These are phyloP conservation scores for Allium fistulosum DNA, from an alignment of 106 monocot species.

Conservation along the genomic window DNA sequence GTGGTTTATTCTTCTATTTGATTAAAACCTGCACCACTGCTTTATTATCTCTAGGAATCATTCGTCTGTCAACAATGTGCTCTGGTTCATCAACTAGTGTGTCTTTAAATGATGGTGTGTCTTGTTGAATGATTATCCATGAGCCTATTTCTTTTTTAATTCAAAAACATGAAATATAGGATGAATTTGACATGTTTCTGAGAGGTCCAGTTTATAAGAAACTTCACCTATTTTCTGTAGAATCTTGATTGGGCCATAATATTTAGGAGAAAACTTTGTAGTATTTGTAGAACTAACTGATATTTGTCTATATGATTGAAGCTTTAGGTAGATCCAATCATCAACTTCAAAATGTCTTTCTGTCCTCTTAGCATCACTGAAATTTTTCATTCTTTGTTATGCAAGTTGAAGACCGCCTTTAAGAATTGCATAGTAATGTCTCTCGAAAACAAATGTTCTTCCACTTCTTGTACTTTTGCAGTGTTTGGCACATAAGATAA, in stretches of 20 bases:
- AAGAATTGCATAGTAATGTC: not conserved
- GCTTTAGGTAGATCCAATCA: conserved; percentile 7
- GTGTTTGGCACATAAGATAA: not conserved
- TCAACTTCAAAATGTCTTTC: not conserved
- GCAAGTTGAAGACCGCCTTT: not conserved
- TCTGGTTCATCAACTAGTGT: too few species aligned
- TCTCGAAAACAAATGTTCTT: not conserved
- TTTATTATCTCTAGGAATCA: too few species aligned
- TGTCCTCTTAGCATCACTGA: not conserved
- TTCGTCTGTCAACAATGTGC: too few species aligned
- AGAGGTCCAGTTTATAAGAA: not conserved
- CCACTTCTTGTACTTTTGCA: not conserved
- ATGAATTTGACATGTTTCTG: too few species aligned
- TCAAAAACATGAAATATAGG: too few species aligned
- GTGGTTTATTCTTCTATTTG: too few species aligned
- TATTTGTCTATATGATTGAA: conserved; percentile 11
- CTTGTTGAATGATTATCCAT: too few species aligned
- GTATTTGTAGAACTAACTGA: not conserved
- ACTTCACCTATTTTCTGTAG: not conserved
- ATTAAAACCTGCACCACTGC: too few species aligned
- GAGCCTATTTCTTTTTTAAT: too few species aligned
- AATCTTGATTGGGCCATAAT: conserved; percentile 2
- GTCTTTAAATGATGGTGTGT: too few species aligned
- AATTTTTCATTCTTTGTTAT: not conserved
- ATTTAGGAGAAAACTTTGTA: not conserved